Evolutionary conservation across 495 filamentous ascomycete genomes (phyloP).

Genomic region (Apodospora peruviana): DNA sequence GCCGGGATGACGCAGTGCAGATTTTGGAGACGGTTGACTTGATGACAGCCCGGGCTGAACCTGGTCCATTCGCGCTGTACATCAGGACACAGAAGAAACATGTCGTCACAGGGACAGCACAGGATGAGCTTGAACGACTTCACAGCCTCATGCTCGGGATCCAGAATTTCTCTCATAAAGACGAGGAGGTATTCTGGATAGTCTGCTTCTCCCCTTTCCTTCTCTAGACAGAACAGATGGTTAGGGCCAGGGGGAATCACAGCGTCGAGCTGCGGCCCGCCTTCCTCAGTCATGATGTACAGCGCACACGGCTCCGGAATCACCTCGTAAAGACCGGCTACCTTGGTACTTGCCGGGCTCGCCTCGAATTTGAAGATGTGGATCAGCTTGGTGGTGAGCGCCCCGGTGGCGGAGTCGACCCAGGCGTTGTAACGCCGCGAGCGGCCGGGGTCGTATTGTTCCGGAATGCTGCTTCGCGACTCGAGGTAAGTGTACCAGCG

Average conservation of each 20-base stretch:
- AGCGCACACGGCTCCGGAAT: background rate
- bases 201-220: background rate
- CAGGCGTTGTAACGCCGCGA: background rate
- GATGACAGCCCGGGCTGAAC: background rate
- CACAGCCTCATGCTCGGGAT: background rate
- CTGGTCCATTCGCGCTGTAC: too few relatives aligned
- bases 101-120: background rate
- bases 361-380: background rate
- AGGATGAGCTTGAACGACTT: background rate
- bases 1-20: background rate
- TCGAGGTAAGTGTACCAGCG: too few relatives aligned
- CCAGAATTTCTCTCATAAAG: background rate
- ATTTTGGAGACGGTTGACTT: background rate
- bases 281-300: background rate
- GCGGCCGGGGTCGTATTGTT: background rate
- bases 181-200: background rate
- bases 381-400: background rate
- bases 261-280: background rate
- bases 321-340: background rate
- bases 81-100: background rate
- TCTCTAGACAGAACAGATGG: background rate
- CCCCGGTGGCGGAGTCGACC: background rate
- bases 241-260: background rate
- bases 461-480: too few relatives aligned
- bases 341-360: background rate